Conservation (phyloP, 371 early-diverging fungal species). For the Conidiobolus incongruus region DNA sequence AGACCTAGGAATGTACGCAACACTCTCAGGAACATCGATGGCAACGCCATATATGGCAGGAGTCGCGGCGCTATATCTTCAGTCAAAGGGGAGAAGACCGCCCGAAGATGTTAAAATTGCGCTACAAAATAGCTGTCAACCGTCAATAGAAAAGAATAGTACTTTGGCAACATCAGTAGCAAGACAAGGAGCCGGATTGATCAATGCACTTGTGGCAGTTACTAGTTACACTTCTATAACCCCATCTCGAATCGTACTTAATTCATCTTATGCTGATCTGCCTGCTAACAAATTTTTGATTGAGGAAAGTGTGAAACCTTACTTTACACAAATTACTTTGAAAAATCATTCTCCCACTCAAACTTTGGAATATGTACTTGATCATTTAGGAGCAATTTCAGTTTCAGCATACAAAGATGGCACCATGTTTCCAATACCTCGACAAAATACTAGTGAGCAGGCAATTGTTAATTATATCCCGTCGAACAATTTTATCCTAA, state of each 20-base stretch:
- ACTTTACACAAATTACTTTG: constrained; percentile 18
- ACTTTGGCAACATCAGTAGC: constrained; percentile 17
- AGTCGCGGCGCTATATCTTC: constrained; percentile 27
- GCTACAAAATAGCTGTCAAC: constrained; percentile 25
- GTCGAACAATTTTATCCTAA: constrained; percentile 11
- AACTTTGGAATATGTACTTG: constrained; percentile 20
- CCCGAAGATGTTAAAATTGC: constrained; percentile 9
- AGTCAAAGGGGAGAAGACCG: constrained; percentile 11
- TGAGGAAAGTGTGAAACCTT: no score
- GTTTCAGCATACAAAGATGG: constrained; percentile 14
- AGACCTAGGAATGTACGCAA: constrained; percentile 20
- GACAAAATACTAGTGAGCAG: constrained; percentile 5
- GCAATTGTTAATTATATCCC: constrained; percentile 13
- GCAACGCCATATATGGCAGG: constrained; percentile 54
- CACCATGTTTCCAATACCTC: constrained; percentile 8
- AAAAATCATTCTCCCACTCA: constrained; percentile 30
- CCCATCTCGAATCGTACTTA: constrained; percentile 37
- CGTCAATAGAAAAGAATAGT: constrained; percentile 11
- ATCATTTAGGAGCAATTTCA: constrained; percentile 17
- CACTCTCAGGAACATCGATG: constrained; percentile 41
- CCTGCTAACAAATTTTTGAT: no score
- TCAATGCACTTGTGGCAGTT: constrained; percentile 35
- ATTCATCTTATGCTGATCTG: constrained; percentile 23
- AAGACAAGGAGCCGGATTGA: constrained; percentile 48
- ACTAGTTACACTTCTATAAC: constrained; percentile 17